phyloP scores from a whole-genome alignment of 2,329 filamentous ascomycete species.

The Whalleya microplaca region DNA sequence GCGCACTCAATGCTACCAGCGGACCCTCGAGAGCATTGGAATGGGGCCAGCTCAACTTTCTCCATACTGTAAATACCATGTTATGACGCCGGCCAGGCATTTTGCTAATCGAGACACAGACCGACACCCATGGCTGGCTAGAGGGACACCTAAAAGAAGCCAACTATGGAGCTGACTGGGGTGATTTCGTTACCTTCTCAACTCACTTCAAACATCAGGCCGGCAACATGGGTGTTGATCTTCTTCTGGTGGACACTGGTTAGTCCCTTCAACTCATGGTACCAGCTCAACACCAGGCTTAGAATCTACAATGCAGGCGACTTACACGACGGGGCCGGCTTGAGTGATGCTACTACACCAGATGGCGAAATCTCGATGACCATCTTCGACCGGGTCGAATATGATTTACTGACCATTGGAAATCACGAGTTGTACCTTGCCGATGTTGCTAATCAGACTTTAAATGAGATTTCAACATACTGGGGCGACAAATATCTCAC shows the following conservation, averaged over 20 bases:
- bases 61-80: conserved; percentile 53
- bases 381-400: conserved; percentile 47
- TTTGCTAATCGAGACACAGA: conserved; percentile 37
- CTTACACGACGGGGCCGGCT: conserved; percentile 67
- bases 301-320: conserved; percentile 43
- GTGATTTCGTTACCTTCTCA: conserved; percentile 65
- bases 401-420: conserved; percentile 49
- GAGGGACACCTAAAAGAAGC: conserved; percentile 63
- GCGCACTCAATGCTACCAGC: conserved; percentile 45
- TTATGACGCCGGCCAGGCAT: neutral
- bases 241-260: conserved; percentile 65
- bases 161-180: conserved; percentile 69
- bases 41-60: conserved; percentile 66
- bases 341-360: conserved; percentile 62
- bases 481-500: conserved; percentile 54
- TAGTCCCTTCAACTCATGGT: conserved; percentile 9
- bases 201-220: conserved; percentile 64
- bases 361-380: conserved; percentile 59
- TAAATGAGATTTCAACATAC: conserved; percentile 59
- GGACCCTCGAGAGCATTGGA: conserved; percentile 52
- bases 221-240: conserved; percentile 58
- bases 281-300: neutral
- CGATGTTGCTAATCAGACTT: conserved; percentile 64
- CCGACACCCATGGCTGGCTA: conserved; percentile 65
- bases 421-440: conserved; percentile 68